These are phyloP conservation scores for Solanum tarapatanum DNA, from an alignment of 257 asterid genomes.

Conservation along the genomic window DNA sequence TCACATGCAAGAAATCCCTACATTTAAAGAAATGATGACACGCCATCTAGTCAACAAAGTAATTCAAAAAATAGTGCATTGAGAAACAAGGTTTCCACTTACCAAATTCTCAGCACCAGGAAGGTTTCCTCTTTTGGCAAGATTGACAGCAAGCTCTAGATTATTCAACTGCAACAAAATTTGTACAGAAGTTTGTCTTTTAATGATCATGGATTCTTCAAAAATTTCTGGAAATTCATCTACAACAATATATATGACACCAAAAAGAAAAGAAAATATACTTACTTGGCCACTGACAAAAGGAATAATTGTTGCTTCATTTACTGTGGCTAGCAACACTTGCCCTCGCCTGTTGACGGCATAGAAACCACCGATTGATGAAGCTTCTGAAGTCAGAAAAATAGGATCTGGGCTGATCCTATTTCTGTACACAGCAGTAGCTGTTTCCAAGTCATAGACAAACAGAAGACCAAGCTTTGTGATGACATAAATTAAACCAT, in stretches of 20 bases:
- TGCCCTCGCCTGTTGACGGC: constrained; percentile 97
- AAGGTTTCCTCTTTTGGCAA: constrained; percentile 97
- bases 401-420: constrained; percentile 99
- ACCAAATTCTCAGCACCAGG: constrained; percentile 99
- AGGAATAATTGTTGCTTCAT: constrained; percentile 85
- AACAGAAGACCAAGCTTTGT: constrained; percentile 66
- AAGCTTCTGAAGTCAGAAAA: constrained; percentile 89
- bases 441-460: constrained; percentile 66
- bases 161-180: constrained; percentile 58
- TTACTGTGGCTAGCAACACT: constrained; percentile 90
- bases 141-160: constrained; percentile 98
- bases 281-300: constrained; percentile 97
- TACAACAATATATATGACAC: neutral
- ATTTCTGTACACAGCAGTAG: constrained; percentile 95
- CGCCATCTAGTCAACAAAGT: neutral
- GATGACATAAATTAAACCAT: constrained; percentile 52
- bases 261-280: neutral
- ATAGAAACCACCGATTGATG: constrained; percentile 91
- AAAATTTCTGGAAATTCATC: neutral
- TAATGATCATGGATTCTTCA: neutral
- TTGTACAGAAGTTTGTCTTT: neutral
- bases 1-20: neutral
- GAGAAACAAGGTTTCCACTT: constrained; percentile 14
- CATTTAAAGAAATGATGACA: neutral
- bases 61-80: neutral